These are phyloP conservation scores for Passalora sequoiae DNA, from an alignment of 2,329 filamentous ascomycete species.

Conservation along the genomic window DNA sequence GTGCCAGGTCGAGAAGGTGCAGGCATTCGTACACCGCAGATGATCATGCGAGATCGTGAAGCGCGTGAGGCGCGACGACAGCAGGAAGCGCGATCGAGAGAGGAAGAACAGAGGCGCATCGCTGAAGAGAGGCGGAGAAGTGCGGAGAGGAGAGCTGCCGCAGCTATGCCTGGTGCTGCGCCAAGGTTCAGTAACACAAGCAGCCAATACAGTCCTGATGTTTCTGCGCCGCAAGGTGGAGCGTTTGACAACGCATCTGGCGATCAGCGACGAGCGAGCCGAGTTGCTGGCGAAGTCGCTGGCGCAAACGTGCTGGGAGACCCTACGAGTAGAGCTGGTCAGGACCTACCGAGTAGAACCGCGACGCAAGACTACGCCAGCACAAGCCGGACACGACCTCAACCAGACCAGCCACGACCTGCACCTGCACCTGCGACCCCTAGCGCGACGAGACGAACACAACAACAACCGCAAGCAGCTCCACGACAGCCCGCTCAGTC, in stretches of 20 bases:
- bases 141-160: slow-evolving; percentile 58
- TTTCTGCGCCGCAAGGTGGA: slow-evolving; percentile 18
- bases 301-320: slow-evolving; percentile 31
- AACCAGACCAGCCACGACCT: slow-evolving; percentile 24
- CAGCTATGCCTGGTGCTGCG: slow-evolving; percentile 26
- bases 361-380: slow-evolving; percentile 2
- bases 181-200: slow-evolving; percentile 24
- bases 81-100: slow-evolving; percentile 56
- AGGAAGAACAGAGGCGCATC: slow-evolving; percentile 49
- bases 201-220: slow-evolving; percentile 30
- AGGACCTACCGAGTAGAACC: slow-evolving; percentile 15
- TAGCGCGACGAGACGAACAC: slow-evolving; percentile 21
- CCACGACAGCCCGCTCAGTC: slow-evolving; percentile 24
- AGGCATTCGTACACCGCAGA: slow-evolving; percentile 75
- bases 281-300: slow-evolving; percentile 27
- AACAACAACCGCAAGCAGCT: slow-evolving; percentile 23
- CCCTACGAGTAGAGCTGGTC: slow-evolving; percentile 28
- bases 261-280: slow-evolving; percentile 19
- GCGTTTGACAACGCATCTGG: slow-evolving; percentile 22
- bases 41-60: slow-evolving; percentile 84
- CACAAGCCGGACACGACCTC: slow-evolving; percentile 16
- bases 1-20: slow-evolving; percentile 47
- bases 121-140: slow-evolving; percentile 47
- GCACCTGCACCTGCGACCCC: slow-evolving; percentile 20
- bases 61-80: slow-evolving; percentile 66